A percentile compares a stretch with the other conserved stretches of the same genome.
Evolutionary conservation across 139 green algal species (phyloP).

Genomic region (Chlorella sp.): DNA sequence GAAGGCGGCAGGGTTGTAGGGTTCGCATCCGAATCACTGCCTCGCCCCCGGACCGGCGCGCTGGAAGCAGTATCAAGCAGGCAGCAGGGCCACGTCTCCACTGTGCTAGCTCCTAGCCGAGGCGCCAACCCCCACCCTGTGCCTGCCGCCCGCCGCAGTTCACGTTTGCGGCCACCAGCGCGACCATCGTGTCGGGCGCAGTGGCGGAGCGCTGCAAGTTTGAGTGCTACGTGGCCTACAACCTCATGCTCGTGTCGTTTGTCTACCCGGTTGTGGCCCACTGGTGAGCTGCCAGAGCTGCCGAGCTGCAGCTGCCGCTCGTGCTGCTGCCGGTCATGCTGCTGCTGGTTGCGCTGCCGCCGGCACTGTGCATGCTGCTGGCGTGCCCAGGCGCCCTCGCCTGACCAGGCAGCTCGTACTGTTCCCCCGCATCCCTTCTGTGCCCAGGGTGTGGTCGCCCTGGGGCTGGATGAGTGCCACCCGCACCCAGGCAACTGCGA

Average conservation of each 20-base stretch:
- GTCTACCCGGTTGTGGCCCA: constrained; percentile 79
- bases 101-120: too few species aligned
- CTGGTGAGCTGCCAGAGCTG: constrained; percentile 25
- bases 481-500: constrained; percentile 14
- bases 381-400: not conserved
- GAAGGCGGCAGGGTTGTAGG: too few species aligned
- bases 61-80: too few species aligned
- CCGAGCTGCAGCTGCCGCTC: not conserved
- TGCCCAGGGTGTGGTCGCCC: constrained; percentile 47
- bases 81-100: too few species aligned
- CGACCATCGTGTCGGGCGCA: constrained; percentile 79
- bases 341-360: too few species aligned
- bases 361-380: not conserved
- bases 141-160: constrained; percentile 36
- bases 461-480: constrained; percentile 52
- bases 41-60: too few species aligned
- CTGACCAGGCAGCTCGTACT: not conserved
- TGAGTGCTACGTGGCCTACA: constrained; percentile 53
- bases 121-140: too few species aligned
- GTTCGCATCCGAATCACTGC: too few species aligned
- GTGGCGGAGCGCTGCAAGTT: constrained; percentile 71
- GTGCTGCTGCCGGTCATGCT: not conserved
- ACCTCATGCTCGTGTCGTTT: constrained; percentile 69
- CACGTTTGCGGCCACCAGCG: constrained; percentile 67
- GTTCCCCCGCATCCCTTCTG: too few species aligned